Percentiles rank a stretch among this genome's conserved stretches.
These are phyloP conservation scores for Rhododendron mucronatum DNA, from an alignment of 148 eudicot genomes.

Conservation along the genomic window DNA sequence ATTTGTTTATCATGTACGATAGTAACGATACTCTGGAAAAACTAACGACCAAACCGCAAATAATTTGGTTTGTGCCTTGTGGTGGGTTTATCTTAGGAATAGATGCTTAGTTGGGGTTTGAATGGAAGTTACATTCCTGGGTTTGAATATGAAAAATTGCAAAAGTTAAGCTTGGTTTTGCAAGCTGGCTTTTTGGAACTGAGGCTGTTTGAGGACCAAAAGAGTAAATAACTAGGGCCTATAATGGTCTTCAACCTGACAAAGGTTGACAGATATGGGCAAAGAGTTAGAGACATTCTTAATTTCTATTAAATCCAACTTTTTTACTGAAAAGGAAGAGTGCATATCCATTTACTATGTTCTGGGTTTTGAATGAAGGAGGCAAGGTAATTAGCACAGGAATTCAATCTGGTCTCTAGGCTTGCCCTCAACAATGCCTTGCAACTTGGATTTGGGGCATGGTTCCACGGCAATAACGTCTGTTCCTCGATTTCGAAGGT, in stretches of 20 bases:
- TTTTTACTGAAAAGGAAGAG: not conserved
- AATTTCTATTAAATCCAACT: not conserved
- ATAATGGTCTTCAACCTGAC: not conserved
- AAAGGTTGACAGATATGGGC: not conserved
- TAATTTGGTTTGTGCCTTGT: not conserved
- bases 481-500: not conserved
- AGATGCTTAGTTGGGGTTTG: not conserved
- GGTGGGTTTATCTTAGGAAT: not conserved
- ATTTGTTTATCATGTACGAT: not conserved
- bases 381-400: not conserved
- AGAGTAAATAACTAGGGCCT: not conserved
- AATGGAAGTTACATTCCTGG: not conserved
- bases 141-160: not conserved
- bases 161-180: not conserved
- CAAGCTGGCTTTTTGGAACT: not conserved
- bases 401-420: not conserved
- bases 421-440: not conserved
- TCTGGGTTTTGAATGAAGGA: not conserved
- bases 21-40: not conserved
- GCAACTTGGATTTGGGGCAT: not conserved
- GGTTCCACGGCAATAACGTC: not conserved
- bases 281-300: not conserved
- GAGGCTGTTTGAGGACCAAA: not conserved
- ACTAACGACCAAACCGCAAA: not conserved
- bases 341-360: not conserved